Conservation (phyloP, 2,329 filamentous ascomycete species). For the Waltergamsia citrina region DNA sequence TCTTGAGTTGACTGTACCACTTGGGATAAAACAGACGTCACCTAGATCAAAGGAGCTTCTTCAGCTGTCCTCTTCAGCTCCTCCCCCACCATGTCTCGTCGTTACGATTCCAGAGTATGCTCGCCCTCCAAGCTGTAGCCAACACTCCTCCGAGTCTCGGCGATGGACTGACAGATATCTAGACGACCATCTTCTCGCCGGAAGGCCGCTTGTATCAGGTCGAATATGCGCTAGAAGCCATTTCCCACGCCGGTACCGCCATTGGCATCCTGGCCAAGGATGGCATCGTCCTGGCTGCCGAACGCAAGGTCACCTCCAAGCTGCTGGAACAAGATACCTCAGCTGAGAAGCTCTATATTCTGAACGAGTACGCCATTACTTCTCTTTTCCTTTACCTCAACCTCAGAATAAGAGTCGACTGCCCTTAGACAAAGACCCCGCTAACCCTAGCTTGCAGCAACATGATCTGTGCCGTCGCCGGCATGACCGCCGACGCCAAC, state of each 20-base stretch:
- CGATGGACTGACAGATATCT: conserved; percentile 9
- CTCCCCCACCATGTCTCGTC: conserved; percentile 68
- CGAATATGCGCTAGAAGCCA: conserved; percentile 97
- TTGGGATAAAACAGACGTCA: background rate
- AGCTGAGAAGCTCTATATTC: conserved; percentile 98
- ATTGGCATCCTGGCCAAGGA: conserved; percentile 95
- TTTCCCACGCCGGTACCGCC: conserved; percentile 95
- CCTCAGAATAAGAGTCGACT: too few species aligned
- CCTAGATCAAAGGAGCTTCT: conserved; percentile 1
- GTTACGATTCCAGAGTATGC: conserved; percentile 92
- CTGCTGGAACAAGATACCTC: conserved; percentile 98
- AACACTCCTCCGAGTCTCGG: background rate
- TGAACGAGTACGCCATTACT: conserved; percentile 71
- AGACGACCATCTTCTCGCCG: conserved; percentile 99
- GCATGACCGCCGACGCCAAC: conserved; percentile 99
- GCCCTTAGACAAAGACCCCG: background rate
- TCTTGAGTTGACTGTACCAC: background rate
- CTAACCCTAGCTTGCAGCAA: conserved; percentile 52
- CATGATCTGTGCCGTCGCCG: conserved; percentile 99
- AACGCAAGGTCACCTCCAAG: conserved; percentile 99
- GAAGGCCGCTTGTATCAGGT: conserved; percentile 98
- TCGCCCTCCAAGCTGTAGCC: conserved; percentile 12
- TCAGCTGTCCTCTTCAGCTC: background rate
- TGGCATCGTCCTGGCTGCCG: conserved; percentile 94
- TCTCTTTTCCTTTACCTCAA: too few species aligned